Percentiles rank a stretch among this genome's conserved stretches.
Evolutionary conservation across 2,329 filamentous ascomycete species (phyloP).

Genomic region (Sarocladium brachiariae): DNA sequence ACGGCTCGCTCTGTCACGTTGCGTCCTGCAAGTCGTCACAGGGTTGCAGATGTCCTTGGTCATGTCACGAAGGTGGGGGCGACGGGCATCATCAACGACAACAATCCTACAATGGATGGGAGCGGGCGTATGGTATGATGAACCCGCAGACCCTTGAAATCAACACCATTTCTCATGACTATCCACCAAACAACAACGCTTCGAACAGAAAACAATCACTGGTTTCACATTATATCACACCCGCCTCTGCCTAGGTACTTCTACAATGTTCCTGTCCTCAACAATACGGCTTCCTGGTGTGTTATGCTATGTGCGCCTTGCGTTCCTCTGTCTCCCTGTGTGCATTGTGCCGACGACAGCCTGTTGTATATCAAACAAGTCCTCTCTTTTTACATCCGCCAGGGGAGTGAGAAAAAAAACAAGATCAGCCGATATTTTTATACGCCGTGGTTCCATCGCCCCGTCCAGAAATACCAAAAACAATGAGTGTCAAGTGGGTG

Average conservation of each 20-base stretch:
- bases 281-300: too few relatives aligned
- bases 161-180: too few relatives aligned
- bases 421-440: conserved; percentile 1
- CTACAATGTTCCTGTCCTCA: too few relatives aligned
- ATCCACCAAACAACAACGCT: too few relatives aligned
- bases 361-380: conserved; percentile 4
- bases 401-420: not conserved
- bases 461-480: not conserved
- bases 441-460: not conserved
- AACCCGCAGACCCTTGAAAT: too few relatives aligned
- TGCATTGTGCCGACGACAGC: conserved; percentile 9
- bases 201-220: not conserved
- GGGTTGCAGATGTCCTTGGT: not conserved
- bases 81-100: not conserved
- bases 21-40: conserved; percentile 6
- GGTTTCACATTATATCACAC: not conserved
- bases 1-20: not conserved
- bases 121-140: too few relatives aligned
- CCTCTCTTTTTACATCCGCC: not conserved
- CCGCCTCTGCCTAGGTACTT: not conserved
- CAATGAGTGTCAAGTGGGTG: not conserved
- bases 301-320: too few relatives aligned
- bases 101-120: too few relatives aligned
- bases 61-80: conserved; percentile 1
- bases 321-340: not conserved